Evolutionary conservation across 805 yeast genomes (phyloP).

Genomic region (Metschnikowia hibisci): DNA sequence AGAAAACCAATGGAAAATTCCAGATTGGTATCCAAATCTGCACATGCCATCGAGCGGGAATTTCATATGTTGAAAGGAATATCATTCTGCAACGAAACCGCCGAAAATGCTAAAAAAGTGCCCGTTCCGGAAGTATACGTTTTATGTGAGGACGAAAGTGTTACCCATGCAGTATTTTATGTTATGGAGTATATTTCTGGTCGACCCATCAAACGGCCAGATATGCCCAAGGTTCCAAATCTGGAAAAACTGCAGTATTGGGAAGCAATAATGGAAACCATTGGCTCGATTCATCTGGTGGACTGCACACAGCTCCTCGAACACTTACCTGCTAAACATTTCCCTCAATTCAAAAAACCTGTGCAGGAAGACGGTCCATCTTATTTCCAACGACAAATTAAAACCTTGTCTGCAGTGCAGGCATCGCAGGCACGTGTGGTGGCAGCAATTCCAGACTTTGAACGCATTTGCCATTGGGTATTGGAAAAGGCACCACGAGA

Average conservation of each 20-base stretch:
- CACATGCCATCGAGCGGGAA: conserved; percentile 63
- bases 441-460: conserved; percentile 47
- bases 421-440: conserved; percentile 35
- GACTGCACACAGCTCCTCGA: conserved; percentile 40
- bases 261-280: conserved; percentile 46
- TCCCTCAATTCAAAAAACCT: conserved; percentile 37
- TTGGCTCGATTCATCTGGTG: conserved; percentile 47
- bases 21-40: conserved; percentile 49
- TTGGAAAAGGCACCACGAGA: conserved; percentile 44
- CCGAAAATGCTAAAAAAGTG: conserved; percentile 24
- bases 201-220: conserved; percentile 51
- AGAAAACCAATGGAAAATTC: conserved; percentile 53
- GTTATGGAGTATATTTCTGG: conserved; percentile 60
- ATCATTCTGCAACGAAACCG: conserved; percentile 24
- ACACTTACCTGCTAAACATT: conserved; percentile 43
- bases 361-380: conserved; percentile 17
- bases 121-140: conserved; percentile 54
- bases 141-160: conserved; percentile 53
- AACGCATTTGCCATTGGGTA: conserved; percentile 40
- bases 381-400: conserved; percentile 54
- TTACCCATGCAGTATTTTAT: conserved; percentile 55
- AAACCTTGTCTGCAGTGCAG: conserved; percentile 43
- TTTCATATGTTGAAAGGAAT: conserved; percentile 46
- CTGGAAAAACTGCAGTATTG: conserved; percentile 33
- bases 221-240: conserved; percentile 34